A percentile compares a stretch with the other conserved stretches of the same genome.
phyloP scores from a whole-genome alignment of 192 early-diverging fungal genomes.

The Umbelopsis ramanniana region DNA sequence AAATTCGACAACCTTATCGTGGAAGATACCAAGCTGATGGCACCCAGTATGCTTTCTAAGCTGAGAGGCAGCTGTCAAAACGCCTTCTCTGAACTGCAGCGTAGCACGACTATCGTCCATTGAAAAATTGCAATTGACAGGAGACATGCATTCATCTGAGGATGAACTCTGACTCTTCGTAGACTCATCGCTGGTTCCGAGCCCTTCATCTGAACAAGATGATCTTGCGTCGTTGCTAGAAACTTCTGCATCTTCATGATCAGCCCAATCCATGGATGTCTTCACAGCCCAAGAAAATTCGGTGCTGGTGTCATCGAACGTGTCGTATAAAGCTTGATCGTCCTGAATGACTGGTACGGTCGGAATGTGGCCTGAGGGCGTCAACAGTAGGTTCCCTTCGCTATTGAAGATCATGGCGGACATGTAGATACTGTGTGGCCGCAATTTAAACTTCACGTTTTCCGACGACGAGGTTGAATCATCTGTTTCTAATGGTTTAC shows the following conservation, averaged over 20 bases:
- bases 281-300: slow-evolving; percentile 38
- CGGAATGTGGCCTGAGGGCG: slow-evolving; percentile 2
- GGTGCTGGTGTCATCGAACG: slow-evolving; percentile 29
- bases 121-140: neutral
- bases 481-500: neutral
- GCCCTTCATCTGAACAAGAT: slow-evolving; percentile 9
- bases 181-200: slow-evolving; percentile 3
- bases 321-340: slow-evolving; percentile 25
- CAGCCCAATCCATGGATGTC: slow-evolving; percentile 42
- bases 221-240: neutral
- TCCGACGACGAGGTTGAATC: neutral
- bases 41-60: slow-evolving; percentile 29
- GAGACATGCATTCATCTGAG: slow-evolving; percentile 6
- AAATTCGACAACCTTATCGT: slow-evolving; percentile 47
- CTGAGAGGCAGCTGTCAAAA: slow-evolving; percentile 32
- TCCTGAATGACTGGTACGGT: slow-evolving; percentile 19
- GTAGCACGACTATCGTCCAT: neutral
- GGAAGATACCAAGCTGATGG: slow-evolving; percentile 36
- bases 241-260: slow-evolving; percentile 2
- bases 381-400: slow-evolving; percentile 9
- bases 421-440: slow-evolving; percentile 21
- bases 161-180: slow-evolving; percentile 15
- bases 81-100: slow-evolving; percentile 30
- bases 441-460: slow-evolving; percentile 12
- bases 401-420: slow-evolving; percentile 20